Base-by-base conservation (phyloP, 2,329 filamentous ascomycete genomes). In the Cercospora brassicicola region DNA sequence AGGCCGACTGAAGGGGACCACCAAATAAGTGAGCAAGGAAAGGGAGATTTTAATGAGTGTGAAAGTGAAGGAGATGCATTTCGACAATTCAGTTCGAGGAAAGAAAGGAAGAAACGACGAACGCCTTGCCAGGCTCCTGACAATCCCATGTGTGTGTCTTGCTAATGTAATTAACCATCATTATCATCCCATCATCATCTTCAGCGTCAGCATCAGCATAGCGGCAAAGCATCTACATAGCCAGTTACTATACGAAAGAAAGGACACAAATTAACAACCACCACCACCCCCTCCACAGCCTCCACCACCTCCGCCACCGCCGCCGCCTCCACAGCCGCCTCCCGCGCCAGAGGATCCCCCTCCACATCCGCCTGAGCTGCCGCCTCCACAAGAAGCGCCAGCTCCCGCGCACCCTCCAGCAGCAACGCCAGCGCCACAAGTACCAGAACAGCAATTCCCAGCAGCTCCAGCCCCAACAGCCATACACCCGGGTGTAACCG, bases 381-480 rank as follows among this genome's bases (percentile, higher is more conserved):
- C 69, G 11, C 33, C 31, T 11, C 67, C 65, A 10, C 64, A 67
- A 59, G 67, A 67, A 11, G 69, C 68, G 45, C 65, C 69, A 11
- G 67, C 70, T 23, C 71, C 81, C 2, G 79, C 78, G 53, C 79
- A 79, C 31, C 79, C 82, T 1, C 80, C 83, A 30, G 76, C 79
- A 20, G 73, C 78, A 63, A 74, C 72, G 7, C 76, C 76, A 60
- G 70, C 73, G 61, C 78, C 79, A 66, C 76, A 79, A 53, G 83
- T 86, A 1, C 79, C 84, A 1, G 79, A 78, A 45, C 78, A 82
- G 71, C 85, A 87, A 67, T 82, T 83, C 0, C 85, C 85, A 28
- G 73, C 71, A 18, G 76, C 80, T 0, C 83, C 83, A 2, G 74
- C 30, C 0, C 70, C 74, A 6, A 80, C 70, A 67, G 76, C 81